Conservation (phyloP, 2,329 filamentous ascomycete genomes). For the Zymoseptoria brevis region DNA sequence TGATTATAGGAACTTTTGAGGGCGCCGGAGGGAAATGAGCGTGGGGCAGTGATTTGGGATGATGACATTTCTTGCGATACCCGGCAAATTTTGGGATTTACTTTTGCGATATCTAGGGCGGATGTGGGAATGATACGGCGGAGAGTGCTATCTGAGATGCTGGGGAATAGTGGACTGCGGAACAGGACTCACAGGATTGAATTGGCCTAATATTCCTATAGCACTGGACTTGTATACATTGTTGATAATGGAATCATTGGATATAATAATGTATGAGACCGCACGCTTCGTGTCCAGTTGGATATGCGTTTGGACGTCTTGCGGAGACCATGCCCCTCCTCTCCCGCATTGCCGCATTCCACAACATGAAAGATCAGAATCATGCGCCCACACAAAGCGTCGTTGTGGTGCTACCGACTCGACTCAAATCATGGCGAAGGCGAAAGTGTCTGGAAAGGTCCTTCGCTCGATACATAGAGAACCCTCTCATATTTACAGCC, state of each 20-base stretch:
- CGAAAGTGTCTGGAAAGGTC: not conserved
- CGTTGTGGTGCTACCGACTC: not conserved
- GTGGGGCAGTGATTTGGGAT: not conserved
- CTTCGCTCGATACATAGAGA: not conserved
- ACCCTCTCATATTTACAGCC: conserved; percentile 11
- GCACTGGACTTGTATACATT: no score
- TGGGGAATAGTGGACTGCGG: not conserved
- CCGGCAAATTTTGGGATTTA: not conserved
- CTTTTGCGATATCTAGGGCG: not conserved
- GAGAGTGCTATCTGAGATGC: not conserved
- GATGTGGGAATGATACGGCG: not conserved
- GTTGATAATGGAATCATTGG: no score
- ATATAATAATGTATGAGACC: no score
- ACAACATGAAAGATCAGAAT: no score
- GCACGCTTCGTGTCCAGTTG: no score
- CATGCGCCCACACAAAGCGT: no score
- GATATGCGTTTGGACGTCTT: no score
- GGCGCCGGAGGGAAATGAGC: not conserved
- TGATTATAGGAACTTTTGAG: conserved; percentile 37
- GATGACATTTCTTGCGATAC: not conserved
- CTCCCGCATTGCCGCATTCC: no score
- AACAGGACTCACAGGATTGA: not conserved
- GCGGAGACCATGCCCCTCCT: no score
- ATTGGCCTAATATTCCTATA: no score
- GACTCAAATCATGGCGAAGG: not conserved